A percentile compares a stretch with the other conserved stretches of the same genome.
phyloP scores from a whole-genome alignment of 768 basidiomycete genomes.

The Tulasnella sp. region DNA sequence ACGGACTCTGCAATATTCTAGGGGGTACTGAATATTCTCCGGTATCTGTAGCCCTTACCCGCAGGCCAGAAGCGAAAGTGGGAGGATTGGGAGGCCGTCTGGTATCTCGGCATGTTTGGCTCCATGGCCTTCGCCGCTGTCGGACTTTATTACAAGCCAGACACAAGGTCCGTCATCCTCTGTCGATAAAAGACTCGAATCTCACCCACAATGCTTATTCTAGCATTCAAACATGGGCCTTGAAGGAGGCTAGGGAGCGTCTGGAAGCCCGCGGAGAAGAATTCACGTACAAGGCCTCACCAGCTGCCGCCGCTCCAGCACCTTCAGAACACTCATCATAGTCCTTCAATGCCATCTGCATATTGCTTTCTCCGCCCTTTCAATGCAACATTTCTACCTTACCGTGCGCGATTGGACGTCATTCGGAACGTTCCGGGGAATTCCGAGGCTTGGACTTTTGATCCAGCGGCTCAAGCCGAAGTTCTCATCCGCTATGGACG shows the following conservation, averaged over 20 bases:
- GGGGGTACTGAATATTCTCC: neutral
- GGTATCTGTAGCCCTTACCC: constrained; percentile 45
- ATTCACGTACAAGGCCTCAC: constrained; percentile 63
- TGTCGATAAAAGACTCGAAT: neutral
- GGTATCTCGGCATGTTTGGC: constrained; percentile 89
- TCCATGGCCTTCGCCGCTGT: constrained; percentile 64
- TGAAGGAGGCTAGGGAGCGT: constrained; percentile 76
- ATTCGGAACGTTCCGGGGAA: neutral
- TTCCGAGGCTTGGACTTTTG: neutral
- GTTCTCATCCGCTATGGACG: neutral
- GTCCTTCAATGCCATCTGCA: neutral
- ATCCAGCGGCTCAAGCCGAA: neutral
- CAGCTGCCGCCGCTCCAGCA: constrained; percentile 14
- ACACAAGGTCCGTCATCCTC: constrained; percentile 58
- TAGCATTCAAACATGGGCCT: constrained; percentile 88
- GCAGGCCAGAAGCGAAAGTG: constrained; percentile 76
- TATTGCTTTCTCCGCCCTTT: neutral
- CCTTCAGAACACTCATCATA: constrained; percentile 6
- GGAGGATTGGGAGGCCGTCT: constrained; percentile 85
- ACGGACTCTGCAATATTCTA: neutral
- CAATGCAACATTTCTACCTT: neutral
- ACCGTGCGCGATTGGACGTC: neutral
- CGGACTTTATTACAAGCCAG: constrained; percentile 83
- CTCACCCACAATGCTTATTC: neutral
- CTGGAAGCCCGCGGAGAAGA: constrained; percentile 92